Evolutionary conservation across 805 yeast genomes (phyloP), one percentile per base, ranked within the genome.

Genomic region (Candida michaelii): DNA sequence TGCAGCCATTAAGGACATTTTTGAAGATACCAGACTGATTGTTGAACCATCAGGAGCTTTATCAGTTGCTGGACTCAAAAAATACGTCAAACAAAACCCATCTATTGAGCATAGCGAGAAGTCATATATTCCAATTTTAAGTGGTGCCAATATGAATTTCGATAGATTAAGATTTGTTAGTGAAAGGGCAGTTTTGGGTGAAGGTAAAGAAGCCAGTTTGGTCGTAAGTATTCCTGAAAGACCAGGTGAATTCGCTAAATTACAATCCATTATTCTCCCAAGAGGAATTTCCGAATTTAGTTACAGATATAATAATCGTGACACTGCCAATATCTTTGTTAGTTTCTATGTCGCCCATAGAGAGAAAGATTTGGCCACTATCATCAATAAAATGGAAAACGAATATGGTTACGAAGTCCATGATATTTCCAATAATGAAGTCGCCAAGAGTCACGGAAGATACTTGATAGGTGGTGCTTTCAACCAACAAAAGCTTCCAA

Each of bases 111-210:
- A 86, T 55, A 66, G 80, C 3, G 66, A 72, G 37, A 77, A 82
- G 49, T 81, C 88, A 1, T 89, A 88, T 55, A 84, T 87, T 30
- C 91, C 97, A 5, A 76, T 93, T 16, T 72, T 93, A 43, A 85
- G 95, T 15, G 99, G 99, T 45, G 99, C 99, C 27, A 93, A 93
- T 66, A 90, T 93, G 96, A 91, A 95, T 69, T 93, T 93, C 60
- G 99, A 91, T 65, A 78, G 99, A 55, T 74, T 93, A 55, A 77
- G 99, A 61, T 93, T 93, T 63, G 97, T 93, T 15, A 80, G 96
- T 45, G 99, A 93, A 65, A 83, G 99, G 65, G 97, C 99, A 11
- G 95, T 88, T 39, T 75, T 93, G n/a, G 99, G 99, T 67, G 98
- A 91, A 62, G 99, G 98, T 43, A 87, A 84, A 53, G 99, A 93